phyloP scores from a whole-genome alignment of 1,284 basidiomycete species.

The Boletellus dicymbophilus region DNA sequence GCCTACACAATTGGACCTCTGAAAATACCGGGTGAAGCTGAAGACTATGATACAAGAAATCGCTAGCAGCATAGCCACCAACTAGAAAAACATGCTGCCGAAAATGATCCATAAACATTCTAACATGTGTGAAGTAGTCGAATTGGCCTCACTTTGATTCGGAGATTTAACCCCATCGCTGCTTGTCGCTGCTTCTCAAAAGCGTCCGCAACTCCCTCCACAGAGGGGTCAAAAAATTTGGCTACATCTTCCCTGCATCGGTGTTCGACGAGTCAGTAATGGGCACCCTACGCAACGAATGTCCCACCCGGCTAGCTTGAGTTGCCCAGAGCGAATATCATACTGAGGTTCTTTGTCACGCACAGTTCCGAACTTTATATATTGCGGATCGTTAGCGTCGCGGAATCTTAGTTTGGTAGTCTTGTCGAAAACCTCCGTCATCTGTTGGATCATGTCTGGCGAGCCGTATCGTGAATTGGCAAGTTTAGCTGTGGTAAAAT shows the following conservation, averaged over 20 bases:
- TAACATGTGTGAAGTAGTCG: too few relatives aligned
- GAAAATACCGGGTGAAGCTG: not conserved
- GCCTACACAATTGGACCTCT: not conserved
- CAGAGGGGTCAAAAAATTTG: conserved; percentile 47
- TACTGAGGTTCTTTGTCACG: conserved; percentile 45
- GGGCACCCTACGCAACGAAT: not conserved
- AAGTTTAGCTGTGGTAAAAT: conserved; percentile 34
- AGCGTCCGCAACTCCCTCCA: conserved; percentile 43
- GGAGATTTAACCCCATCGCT: conserved; percentile 23
- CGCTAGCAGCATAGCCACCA: conserved; percentile 53
- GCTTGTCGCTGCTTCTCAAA: conserved; percentile 36
- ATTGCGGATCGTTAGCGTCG: conserved; percentile 41
- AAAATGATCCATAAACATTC: not conserved
- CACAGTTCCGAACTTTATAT: conserved; percentile 49
- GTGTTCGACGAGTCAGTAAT: conserved; percentile 18
- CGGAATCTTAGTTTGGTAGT: conserved; percentile 50
- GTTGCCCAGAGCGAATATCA: conserved; percentile 48
- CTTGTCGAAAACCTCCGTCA: conserved; percentile 50
- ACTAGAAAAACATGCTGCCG: conserved; percentile 27
- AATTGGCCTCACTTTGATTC: conserved; percentile 33
- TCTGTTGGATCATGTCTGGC: conserved; percentile 43
- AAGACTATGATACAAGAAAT: conserved; percentile 13
- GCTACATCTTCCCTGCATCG: conserved; percentile 38
- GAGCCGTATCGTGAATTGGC: conserved; percentile 28
- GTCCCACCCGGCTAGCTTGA: conserved; percentile 43